phyloP scores from a whole-genome alignment of 495 filamentous ascomycete genomes.

The Penicillium mononematosum region DNA sequence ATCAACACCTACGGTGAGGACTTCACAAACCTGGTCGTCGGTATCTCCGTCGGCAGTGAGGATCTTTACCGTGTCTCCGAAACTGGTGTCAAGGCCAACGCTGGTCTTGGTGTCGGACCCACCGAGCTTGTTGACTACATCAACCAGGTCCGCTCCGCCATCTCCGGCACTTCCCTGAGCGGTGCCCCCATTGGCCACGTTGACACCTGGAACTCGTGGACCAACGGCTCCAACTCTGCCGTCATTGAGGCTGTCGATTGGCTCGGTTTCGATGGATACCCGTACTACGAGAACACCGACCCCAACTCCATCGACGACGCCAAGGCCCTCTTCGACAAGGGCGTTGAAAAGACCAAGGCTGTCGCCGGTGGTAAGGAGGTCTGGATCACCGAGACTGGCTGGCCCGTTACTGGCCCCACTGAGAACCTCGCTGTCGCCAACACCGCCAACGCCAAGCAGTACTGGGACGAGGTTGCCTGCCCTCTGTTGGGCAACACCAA shows the following conservation, averaged over 20 bases:
- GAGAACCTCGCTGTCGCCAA: constrained; percentile 62
- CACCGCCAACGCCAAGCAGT: constrained; percentile 68
- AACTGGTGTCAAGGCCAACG: constrained; percentile 49
- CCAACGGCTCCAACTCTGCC: constrained; percentile 66
- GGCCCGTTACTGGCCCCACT: constrained; percentile 67
- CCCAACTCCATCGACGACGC: constrained; percentile 62
- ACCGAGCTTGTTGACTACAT: constrained; percentile 64
- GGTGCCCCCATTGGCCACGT: constrained; percentile 72
- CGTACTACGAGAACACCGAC: constrained; percentile 71
- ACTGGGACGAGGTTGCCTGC: constrained; percentile 80
- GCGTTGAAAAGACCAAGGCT: constrained; percentile 56
- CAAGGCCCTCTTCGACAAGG: constrained; percentile 61
- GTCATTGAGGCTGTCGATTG: constrained; percentile 73
- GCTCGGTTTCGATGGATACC: constrained; percentile 74
- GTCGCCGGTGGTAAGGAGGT: constrained; percentile 66
- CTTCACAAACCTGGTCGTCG: constrained; percentile 65
- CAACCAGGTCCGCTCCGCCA: constrained; percentile 56
- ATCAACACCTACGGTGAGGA: constrained; percentile 60
- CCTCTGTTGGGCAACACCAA: constrained; percentile 63
- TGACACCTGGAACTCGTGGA: constrained; percentile 89
- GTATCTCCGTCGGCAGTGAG: constrained; percentile 89
- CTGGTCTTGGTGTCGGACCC: constrained; percentile 59
- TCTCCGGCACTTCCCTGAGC: constrained; percentile 57
- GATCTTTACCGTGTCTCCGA: constrained; percentile 81
- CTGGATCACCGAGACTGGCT: constrained; percentile 91